A percentile compares a stretch with the other conserved stretches of the same genome.
These are phyloP conservation scores for Dryadomyces sulphureus DNA, from an alignment of 2,329 filamentous ascomycete genomes.

Conservation along the genomic window DNA sequence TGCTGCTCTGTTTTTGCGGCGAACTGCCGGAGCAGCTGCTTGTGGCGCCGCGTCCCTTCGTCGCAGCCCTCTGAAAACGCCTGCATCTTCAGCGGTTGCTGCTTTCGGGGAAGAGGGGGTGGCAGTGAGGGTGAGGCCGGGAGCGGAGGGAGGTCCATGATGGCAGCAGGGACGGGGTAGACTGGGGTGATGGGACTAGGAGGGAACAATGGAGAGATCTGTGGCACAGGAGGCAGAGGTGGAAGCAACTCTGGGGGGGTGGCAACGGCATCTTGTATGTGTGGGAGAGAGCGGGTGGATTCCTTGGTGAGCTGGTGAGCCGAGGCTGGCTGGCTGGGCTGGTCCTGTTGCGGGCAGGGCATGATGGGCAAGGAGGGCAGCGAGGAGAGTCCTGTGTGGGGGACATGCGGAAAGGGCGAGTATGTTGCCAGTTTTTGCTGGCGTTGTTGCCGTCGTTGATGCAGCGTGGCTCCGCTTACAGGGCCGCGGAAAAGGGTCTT, in stretches of 20 bases:
- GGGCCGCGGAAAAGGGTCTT: background rate
- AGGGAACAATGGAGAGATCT: slow-evolving; percentile 3
- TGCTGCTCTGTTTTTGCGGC: background rate
- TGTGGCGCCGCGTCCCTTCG: slow-evolving; percentile 6
- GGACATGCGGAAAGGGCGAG: slow-evolving; percentile 2
- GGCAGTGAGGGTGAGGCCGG: slow-evolving; percentile 1
- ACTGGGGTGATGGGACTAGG: background rate
- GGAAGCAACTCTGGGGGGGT: slow-evolving; percentile 7
- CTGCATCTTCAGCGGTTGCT: background rate
- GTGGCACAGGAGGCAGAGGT: slow-evolving; percentile 5
- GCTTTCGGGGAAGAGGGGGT: background rate
- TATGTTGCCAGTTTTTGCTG: slow-evolving; percentile 7
- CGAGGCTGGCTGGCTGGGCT: too few species aligned
- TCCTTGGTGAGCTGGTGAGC: slow-evolving; percentile 2
- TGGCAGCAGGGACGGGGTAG: background rate
- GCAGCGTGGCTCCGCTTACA: slow-evolving; percentile 1
- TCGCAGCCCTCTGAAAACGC: background rate
- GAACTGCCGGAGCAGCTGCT: slow-evolving; percentile 8
- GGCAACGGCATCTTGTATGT: slow-evolving; percentile 2
- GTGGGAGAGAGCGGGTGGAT: slow-evolving; percentile 9
- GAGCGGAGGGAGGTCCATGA: background rate
- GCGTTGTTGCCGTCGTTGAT: slow-evolving; percentile 8
- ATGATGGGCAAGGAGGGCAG: slow-evolving; percentile 3
- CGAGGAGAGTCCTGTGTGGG: slow-evolving; percentile 1
- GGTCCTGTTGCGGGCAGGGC: background rate